A percentile compares a stretch with the other conserved stretches of the same genome.
phyloP scores from a whole-genome alignment of 73 alveolate genomes.

The Tetrahymena thermophila region DNA sequence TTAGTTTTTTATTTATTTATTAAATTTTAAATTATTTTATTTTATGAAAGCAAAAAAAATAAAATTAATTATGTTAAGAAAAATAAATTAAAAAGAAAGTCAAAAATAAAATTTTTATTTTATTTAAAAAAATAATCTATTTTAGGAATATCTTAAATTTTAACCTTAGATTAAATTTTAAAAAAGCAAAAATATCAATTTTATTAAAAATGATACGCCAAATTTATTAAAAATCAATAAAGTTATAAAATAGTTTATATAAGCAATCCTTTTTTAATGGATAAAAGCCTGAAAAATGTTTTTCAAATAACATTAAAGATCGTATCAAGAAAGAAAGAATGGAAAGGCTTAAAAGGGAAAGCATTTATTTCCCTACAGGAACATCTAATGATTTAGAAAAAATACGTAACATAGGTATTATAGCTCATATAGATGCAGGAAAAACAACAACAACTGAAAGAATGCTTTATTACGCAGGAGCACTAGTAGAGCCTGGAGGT shows the following conservation, averaged over 20 bases:
- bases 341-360: conserved; percentile 18
- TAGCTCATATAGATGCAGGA: conserved; percentile 93
- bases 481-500: conserved; percentile 70
- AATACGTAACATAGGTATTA: conserved; percentile 73
- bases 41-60: neutral
- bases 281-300: neutral
- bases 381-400: conserved; percentile 47
- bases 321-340: conserved; percentile 19
- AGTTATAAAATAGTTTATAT: neutral
- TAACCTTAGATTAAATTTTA: neutral
- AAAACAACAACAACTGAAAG: conserved; percentile 88
- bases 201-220: neutral
- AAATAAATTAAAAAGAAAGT: neutral
- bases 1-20: no score
- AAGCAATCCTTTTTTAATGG: neutral
- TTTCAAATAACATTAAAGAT: neutral
- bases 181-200: neutral
- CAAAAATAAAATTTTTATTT: neutral
- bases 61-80: neutral
- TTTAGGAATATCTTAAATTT: neutral
- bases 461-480: conserved; percentile 83
- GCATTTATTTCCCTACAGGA: conserved; percentile 16
- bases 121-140: neutral
- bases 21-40: neutral
- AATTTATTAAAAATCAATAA: neutral